Conservation (phyloP, 2,329 filamentous ascomycete species). For the Lecanicillium sp. region DNA sequence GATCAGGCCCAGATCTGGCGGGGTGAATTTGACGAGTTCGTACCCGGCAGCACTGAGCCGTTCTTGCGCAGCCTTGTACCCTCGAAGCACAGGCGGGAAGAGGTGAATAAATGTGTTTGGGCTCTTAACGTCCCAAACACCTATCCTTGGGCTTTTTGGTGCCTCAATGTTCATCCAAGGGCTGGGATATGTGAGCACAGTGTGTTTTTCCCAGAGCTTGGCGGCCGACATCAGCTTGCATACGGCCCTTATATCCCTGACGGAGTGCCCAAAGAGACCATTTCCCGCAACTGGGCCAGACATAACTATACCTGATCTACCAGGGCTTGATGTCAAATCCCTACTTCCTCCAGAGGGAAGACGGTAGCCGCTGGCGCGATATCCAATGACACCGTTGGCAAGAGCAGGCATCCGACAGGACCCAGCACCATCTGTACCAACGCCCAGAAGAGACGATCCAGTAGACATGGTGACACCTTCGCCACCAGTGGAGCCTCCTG, state of each 20-base stretch:
- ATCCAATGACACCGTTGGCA: constrained; percentile 3
- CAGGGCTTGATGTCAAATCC: not conserved
- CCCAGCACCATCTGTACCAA: constrained; percentile 1
- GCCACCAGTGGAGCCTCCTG: constrained; percentile 1
- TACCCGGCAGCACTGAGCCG: not conserved
- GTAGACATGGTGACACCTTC: not conserved
- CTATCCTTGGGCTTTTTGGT: constrained; percentile 1
- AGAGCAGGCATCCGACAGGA: constrained; percentile 3
- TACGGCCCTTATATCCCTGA: not conserved
- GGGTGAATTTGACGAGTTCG: constrained; percentile 1
- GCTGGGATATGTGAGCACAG: not conserved
- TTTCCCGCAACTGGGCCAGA: not conserved
- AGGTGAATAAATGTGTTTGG: constrained; percentile 15
- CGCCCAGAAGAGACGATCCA: not conserved
- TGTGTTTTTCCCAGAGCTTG: not conserved
- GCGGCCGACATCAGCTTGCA: not conserved
- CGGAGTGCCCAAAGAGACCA: not conserved
- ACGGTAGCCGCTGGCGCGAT: constrained; percentile 1
- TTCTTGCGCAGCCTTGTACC: not conserved
- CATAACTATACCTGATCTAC: not conserved
- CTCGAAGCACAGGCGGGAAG: constrained; percentile 2
- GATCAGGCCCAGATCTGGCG: not conserved
- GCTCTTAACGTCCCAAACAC: constrained; percentile 9
- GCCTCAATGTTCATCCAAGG: not conserved
- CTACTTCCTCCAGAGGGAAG: not conserved